Evolutionary conservation across 139 green algal genomes (phyloP).

Genomic region (Haematococcus lacustris): DNA sequence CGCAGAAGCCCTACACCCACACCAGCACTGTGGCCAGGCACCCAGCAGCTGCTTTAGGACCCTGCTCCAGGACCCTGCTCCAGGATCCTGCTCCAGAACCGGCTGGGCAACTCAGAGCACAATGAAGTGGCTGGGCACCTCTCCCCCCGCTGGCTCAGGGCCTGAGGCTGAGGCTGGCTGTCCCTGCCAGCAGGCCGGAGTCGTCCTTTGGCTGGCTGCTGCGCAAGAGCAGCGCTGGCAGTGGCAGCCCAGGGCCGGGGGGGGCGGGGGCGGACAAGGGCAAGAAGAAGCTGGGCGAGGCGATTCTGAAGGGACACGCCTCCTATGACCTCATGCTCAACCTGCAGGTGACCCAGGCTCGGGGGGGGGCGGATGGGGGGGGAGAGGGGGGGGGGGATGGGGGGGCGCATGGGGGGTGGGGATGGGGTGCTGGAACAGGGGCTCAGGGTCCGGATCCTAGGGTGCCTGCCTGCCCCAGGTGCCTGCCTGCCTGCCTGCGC

Average conservation of each 20-base stretch:
- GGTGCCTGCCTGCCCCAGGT: background rate
- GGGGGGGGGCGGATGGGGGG: background rate
- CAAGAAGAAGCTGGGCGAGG: conserved; percentile 61
- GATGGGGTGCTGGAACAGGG: background rate
- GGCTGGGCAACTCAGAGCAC: no score
- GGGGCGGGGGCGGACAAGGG: no score
- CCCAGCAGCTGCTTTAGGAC: no score
- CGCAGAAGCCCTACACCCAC: no score
- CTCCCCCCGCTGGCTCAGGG: no score
- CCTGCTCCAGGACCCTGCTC: no score
- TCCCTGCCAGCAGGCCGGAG: background rate
- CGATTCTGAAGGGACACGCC: conserved; percentile 81
- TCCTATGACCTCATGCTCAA: conserved; percentile 82
- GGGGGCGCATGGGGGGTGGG: background rate
- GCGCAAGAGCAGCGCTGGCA: background rate
- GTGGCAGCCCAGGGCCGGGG: no score
- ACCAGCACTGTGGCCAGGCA: no score
- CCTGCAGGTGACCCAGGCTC: background rate
- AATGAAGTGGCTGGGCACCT: no score
- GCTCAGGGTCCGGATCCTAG: background rate
- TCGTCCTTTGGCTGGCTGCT: background rate
- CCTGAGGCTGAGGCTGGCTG: no score
- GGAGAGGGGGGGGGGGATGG: background rate
- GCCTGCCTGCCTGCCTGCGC: background rate
- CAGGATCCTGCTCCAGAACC: no score